Evolutionary conservation across 208 protist genomes (phyloP).

Genomic region (Trypanosoma platydactyli): DNA sequence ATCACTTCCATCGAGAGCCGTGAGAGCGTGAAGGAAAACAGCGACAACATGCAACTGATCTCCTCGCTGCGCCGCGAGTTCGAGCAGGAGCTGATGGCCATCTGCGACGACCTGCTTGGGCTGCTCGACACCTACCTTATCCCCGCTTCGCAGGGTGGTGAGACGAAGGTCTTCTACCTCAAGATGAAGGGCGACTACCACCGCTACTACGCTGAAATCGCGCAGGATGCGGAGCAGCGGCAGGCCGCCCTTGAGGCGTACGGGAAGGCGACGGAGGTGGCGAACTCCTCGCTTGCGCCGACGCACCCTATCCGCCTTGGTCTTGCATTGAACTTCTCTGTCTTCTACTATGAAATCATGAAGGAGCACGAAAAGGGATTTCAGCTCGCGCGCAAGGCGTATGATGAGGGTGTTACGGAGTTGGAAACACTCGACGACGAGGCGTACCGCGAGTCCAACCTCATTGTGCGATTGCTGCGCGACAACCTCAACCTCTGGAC

Average conservation of each 20-base stretch:
- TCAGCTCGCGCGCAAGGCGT: constrained; percentile 93
- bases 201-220: constrained; percentile 98
- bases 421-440: constrained; percentile 98
- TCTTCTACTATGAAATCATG: constrained; percentile 99
- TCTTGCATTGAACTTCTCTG: constrained; percentile 99
- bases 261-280: constrained; percentile 86
- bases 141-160: constrained; percentile 86
- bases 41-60: constrained; percentile 91
- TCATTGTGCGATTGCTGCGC: constrained; percentile 99
- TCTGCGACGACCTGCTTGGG: constrained; percentile 97
- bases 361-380: constrained; percentile 95
- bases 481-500: constrained; percentile 99
- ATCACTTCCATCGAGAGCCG: constrained; percentile 98
- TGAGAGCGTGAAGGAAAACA: constrained; percentile 91
- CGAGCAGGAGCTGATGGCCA: constrained; percentile 97
- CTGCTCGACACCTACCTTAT: constrained; percentile 98
- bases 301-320: constrained; percentile 99
- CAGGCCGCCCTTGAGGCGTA: constrained; percentile 89
- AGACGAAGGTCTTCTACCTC: constrained; percentile 95
- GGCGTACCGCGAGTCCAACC: constrained; percentile 98
- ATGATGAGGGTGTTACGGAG: constrained; percentile 96
- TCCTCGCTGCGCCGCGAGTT: constrained; percentile 95
- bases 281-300: constrained; percentile 84
- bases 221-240: constrained; percentile 79
- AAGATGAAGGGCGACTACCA: constrained; percentile 97